phyloP scores from a whole-genome alignment of 306 rosid genomes.

The Prunus padus region DNA sequence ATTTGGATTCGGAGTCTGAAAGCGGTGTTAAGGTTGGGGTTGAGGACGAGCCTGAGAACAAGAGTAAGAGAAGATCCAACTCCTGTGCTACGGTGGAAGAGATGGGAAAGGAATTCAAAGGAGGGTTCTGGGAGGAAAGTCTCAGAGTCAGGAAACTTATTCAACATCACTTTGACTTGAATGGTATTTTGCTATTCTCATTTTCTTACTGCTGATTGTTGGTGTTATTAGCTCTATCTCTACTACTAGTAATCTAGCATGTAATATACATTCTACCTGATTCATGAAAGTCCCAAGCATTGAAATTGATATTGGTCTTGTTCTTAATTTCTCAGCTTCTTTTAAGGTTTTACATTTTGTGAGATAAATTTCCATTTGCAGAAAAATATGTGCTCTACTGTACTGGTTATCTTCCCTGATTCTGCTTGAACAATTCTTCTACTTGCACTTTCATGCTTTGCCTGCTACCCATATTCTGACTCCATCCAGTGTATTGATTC shows the following conservation, averaged over 20 bases:
- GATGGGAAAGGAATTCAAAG: slow-evolving; percentile 65
- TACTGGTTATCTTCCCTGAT: background rate
- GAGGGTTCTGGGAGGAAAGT: slow-evolving; percentile 44
- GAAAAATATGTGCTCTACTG: too few species aligned
- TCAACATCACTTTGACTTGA: slow-evolving; percentile 55
- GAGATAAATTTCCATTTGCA: too few species aligned
- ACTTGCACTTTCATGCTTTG: background rate
- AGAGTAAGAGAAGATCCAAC: slow-evolving; percentile 20
- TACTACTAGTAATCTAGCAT: too few species aligned
- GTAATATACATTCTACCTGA: too few species aligned
- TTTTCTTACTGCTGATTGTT: background rate
- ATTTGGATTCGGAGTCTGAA: slow-evolving; percentile 24
- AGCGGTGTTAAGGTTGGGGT: slow-evolving; percentile 13
- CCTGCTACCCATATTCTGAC: background rate
- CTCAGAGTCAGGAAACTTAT: slow-evolving; percentile 63
- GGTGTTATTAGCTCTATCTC: background rate
- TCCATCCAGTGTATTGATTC: too few species aligned
- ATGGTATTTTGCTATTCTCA: slow-evolving; percentile 42
- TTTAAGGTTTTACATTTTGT: too few species aligned
- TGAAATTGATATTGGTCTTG: too few species aligned
- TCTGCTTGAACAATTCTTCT: background rate
- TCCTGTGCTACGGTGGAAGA: slow-evolving; percentile 81
- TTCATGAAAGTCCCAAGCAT: too few species aligned
- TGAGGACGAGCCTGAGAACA: background rate
- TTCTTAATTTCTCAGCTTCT: background rate